phyloP scores from a whole-genome alignment of 2,329 filamentous ascomycete genomes.

The Microcyclospora tardicrescens region DNA sequence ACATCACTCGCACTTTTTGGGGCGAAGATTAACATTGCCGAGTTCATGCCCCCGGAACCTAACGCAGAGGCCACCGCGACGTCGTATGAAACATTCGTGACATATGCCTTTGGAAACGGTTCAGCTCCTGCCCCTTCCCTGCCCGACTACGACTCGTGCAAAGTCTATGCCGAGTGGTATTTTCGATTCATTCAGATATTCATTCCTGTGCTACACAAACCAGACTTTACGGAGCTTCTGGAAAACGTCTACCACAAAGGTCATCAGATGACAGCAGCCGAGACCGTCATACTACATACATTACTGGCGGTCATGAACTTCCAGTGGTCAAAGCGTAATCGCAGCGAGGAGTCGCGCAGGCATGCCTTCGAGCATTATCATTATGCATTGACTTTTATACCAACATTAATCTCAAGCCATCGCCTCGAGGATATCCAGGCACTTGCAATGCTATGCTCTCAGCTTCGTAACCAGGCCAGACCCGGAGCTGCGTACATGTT shows the following conservation, averaged over 20 bases:
- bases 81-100: constrained; percentile 57
- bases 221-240: constrained; percentile 57
- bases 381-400: constrained; percentile 57
- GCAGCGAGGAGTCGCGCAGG: constrained; percentile 42
- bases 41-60: constrained; percentile 54
- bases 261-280: constrained; percentile 49
- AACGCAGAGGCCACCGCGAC: constrained; percentile 49
- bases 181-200: constrained; percentile 61
- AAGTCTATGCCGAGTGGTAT: constrained; percentile 62
- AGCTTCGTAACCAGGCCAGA: constrained; percentile 66
- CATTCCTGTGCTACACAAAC: constrained; percentile 63
- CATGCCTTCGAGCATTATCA: constrained; percentile 68
- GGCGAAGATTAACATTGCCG: constrained; percentile 64
- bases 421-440: constrained; percentile 59
- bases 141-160: constrained; percentile 51
- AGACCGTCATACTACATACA: constrained; percentile 63
- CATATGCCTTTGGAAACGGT: constrained; percentile 46
- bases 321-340: constrained; percentile 61
- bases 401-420: constrained; percentile 48
- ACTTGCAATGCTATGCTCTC: constrained; percentile 55
- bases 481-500: constrained; percentile 62
- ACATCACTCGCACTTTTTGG: constrained; percentile 67
- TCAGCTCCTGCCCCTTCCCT: constrained; percentile 48
- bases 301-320: constrained; percentile 66
- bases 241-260: constrained; percentile 56